Evolutionary conservation across 1,284 basidiomycete genomes (phyloP).

Genomic region (Ustanciosporium gigantosporum): DNA sequence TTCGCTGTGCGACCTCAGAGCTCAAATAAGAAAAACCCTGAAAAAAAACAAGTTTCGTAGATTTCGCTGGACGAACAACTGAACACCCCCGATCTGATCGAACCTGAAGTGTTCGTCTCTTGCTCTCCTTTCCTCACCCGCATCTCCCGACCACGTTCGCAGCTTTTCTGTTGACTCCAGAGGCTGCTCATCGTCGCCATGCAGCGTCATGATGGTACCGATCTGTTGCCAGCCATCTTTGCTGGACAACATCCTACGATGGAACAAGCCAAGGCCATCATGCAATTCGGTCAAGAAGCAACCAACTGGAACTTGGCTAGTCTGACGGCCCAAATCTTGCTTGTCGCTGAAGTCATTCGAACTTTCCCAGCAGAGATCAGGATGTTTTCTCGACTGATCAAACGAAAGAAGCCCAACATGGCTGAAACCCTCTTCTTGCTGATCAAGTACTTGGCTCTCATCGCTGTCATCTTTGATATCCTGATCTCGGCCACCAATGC

Average conservation of each 20-base stretch:
- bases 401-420: slow-evolving; percentile 29
- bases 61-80: no score
- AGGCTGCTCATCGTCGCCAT: no score
- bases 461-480: slow-evolving; percentile 18
- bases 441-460: slow-evolving; percentile 30
- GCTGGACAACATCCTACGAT: slow-evolving; percentile 3
- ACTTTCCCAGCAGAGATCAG: slow-evolving; percentile 29
- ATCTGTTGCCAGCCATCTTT: slow-evolving; percentile 16
- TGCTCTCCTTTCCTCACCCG: no score
- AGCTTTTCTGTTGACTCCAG: no score
- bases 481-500: slow-evolving; percentile 20
- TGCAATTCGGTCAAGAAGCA: slow-evolving; percentile 12
- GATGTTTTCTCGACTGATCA: slow-evolving; percentile 10
- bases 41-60: no score
- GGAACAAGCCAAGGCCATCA: slow-evolving; percentile 14
- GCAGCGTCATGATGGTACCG: slow-evolving; percentile 28
- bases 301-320: slow-evolving; percentile 24
- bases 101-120: no score
- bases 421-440: slow-evolving; percentile 37
- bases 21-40: no score
- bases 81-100: no score
- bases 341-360: slow-evolving; percentile 26
- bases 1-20: no score
- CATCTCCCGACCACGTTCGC: no score
- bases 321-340: slow-evolving; percentile 20